Conservation (phyloP, 768 basidiomycete genomes). For the Suillus plorans region DNA sequence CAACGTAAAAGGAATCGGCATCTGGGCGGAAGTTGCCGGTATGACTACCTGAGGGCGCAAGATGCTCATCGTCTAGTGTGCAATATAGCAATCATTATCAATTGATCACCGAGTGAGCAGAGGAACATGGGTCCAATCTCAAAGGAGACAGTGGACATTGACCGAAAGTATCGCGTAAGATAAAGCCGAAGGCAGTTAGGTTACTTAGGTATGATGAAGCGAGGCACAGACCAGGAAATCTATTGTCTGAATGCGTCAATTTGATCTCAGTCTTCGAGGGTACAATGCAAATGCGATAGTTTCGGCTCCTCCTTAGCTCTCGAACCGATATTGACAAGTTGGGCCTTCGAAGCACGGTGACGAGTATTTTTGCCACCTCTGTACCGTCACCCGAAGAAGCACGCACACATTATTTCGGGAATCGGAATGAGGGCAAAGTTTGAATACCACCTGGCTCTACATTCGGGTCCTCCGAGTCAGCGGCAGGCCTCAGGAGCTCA, state of each 20-base stretch:
- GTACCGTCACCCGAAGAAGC: neutral
- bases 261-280: neutral
- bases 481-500: neutral
- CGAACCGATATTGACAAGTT: neutral
- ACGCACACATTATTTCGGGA: neutral
- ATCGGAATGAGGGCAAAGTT: neutral
- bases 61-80: neutral
- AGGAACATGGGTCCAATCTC: neutral
- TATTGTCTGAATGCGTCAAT: neutral
- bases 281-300: neutral
- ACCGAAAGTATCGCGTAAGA: neutral
- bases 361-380: neutral
- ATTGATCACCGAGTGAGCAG: neutral
- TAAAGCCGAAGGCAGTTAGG: neutral
- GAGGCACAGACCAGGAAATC: neutral
- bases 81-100: neutral
- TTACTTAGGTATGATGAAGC: neutral
- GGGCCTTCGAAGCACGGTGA: neutral
- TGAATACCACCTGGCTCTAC: neutral
- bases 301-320: neutral
- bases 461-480: neutral
- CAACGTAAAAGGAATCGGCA: neutral
- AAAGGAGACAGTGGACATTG: neutral
- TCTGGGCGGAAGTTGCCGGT: neutral
- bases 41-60: neutral